A percentile compares a stretch with the other conserved stretches of the same genome.
Conservation (phyloP, 2,329 filamentous ascomycete species). For the Cordyceps fumosorosea region DNA sequence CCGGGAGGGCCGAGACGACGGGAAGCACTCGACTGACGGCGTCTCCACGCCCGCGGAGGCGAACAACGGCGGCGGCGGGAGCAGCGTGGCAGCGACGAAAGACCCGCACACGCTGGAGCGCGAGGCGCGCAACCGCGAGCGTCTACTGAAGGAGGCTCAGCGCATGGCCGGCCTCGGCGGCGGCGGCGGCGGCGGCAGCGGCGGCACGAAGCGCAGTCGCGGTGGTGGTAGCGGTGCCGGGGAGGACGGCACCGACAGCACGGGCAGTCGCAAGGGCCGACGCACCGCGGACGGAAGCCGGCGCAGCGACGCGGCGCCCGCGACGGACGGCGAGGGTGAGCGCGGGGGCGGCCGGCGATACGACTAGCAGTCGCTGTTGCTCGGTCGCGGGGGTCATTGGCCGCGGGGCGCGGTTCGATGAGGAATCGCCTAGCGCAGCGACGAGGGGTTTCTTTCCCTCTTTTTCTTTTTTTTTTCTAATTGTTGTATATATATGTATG, state of each 20-base stretch:
- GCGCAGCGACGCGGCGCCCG: conserved; percentile 36
- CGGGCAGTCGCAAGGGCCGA: conserved; percentile 32
- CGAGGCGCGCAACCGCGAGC: conserved; percentile 58
- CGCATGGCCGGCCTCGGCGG: conserved; percentile 46
- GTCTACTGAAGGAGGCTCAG: conserved; percentile 62
- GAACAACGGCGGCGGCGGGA: conserved; percentile 18
- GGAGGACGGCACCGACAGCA: conserved; percentile 27
- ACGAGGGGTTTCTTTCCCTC: not conserved
- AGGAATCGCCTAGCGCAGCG: not conserved
- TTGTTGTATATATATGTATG: not conserved
- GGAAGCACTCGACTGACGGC: conserved; percentile 23
- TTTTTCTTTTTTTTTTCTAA: not conserved
- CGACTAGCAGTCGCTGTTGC: conserved; percentile 9
- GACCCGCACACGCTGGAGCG: conserved; percentile 66
- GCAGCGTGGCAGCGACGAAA: conserved; percentile 22
- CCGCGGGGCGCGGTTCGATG: not conserved
- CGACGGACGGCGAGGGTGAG: conserved; percentile 37
- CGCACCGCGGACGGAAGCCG: conserved; percentile 27
- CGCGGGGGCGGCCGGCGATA: not conserved
- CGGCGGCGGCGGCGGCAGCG: conserved; percentile 38
- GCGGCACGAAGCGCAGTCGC: conserved; percentile 44
- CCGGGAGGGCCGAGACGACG: conserved; percentile 21
- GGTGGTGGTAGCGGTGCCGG: conserved; percentile 25
- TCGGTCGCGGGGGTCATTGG: not conserved
- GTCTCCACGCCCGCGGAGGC: conserved; percentile 22